A percentile compares a stretch with the other conserved stretches of the same genome.
phyloP scores from a whole-genome alignment of 768 basidiomycete species.

The Suillus bovinus region DNA sequence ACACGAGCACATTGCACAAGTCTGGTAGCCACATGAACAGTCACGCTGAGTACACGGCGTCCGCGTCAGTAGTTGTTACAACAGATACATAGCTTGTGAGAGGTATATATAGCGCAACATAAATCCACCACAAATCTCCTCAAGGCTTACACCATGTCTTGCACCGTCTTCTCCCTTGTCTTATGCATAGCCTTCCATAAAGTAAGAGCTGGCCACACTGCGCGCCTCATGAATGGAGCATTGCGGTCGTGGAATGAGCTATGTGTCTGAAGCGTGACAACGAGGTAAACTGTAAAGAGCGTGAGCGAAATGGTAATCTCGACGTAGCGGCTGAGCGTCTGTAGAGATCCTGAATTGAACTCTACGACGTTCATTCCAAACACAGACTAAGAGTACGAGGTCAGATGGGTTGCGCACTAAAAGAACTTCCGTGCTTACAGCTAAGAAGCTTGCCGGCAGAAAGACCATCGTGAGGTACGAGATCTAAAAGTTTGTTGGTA shows the following conservation, averaged over 20 bases:
- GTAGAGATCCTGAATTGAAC: slow-evolving; percentile 34
- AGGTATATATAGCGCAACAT: neutral
- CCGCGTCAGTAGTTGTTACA: neutral
- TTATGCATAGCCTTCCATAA: neutral
- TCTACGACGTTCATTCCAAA: slow-evolving; percentile 60
- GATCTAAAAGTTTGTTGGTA: slow-evolving; percentile 18
- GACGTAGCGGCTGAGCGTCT: slow-evolving; percentile 40
- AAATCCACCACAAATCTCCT: neutral
- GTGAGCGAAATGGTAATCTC: slow-evolving; percentile 48
- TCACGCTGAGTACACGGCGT: neutral
- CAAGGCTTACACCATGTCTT: neutral
- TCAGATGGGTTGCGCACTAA: neutral
- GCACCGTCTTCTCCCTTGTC: neutral
- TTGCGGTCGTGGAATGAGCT: slow-evolving; percentile 22
- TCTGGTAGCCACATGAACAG: neutral
- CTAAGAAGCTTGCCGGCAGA: slow-evolving; percentile 51
- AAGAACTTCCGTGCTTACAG: slow-evolving; percentile 20
- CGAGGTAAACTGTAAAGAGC: slow-evolving; percentile 50
- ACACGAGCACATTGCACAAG: neutral
- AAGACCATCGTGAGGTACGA: slow-evolving; percentile 63
- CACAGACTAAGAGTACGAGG: slow-evolving; percentile 34
- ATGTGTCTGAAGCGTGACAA: slow-evolving; percentile 49
- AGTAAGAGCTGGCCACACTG: slow-evolving; percentile 23
- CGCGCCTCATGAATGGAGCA: slow-evolving; percentile 21
- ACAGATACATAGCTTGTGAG: neutral